These are phyloP conservation scores for Colletotrichum nymphaeae DNA, from an alignment of 2,329 filamentous ascomycete species.

Conservation along the genomic window DNA sequence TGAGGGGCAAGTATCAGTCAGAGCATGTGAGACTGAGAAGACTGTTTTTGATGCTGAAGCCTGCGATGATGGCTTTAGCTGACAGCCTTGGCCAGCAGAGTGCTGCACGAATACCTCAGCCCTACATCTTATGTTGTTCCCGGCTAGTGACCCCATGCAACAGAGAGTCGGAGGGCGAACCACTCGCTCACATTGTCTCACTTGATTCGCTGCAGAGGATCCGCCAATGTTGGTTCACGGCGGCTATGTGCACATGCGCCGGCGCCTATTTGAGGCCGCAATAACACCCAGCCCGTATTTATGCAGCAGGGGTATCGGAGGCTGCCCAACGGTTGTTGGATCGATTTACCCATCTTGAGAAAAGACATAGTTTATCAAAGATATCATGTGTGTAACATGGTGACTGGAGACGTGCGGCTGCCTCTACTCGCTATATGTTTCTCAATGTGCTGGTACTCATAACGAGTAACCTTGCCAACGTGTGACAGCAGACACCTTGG, in stretches of 20 bases:
- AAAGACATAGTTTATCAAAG: background rate
- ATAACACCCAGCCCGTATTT: background rate
- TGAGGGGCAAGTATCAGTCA: background rate
- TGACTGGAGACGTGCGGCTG: background rate
- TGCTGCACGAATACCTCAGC: background rate
- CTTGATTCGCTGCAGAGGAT: background rate
- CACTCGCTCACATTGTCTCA: background rate
- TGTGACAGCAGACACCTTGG: too few species aligned
- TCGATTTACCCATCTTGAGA: background rate
- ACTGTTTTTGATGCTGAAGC: background rate
- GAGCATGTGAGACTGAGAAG: background rate
- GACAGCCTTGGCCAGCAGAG: background rate
- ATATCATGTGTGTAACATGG: background rate
- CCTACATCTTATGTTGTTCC: background rate
- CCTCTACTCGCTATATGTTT: background rate
- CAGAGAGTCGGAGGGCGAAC: background rate
- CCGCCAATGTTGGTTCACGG: background rate
- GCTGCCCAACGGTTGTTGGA: background rate
- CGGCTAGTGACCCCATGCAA: background rate
- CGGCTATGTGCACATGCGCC: background rate
- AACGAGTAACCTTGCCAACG: too few species aligned
- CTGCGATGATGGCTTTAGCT: background rate
- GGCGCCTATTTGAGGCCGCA: background rate
- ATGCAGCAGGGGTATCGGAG: background rate
- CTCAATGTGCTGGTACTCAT: too few species aligned